A percentile compares a stretch with the other conserved stretches of the same genome.
Conservation (phyloP, 805 yeast species). For the Saccharomyces mikatae region DNA sequence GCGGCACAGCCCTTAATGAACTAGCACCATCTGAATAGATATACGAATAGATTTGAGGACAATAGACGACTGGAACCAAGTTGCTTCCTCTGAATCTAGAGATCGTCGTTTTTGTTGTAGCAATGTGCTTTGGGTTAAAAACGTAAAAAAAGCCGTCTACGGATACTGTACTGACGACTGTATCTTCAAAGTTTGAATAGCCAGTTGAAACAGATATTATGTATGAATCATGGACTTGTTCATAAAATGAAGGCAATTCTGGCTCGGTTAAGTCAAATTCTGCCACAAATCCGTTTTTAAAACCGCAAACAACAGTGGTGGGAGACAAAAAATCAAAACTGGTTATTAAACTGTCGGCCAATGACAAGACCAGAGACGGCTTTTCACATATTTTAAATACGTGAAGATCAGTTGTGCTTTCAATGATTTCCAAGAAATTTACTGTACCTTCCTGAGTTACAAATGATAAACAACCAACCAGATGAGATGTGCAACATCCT, state of each 20-base stretch:
- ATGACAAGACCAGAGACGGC: conserved; percentile 22
- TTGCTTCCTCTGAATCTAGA: conserved; percentile 30
- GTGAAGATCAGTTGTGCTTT: neutral
- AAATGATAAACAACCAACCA: conserved; percentile 42
- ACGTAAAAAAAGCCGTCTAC: conserved; percentile 37
- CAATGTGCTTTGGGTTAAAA: conserved; percentile 31
- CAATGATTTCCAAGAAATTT: conserved; percentile 38
- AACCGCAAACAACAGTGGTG: conserved; percentile 46
- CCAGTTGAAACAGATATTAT: conserved; percentile 32
- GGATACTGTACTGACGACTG: conserved; percentile 30
- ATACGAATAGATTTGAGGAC: conserved; percentile 32
- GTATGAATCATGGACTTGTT: conserved; percentile 34
- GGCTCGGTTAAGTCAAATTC: conserved; percentile 39
- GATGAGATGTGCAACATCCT: conserved; percentile 17
- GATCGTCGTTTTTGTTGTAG: conserved; percentile 24
- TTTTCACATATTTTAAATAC: conserved; percentile 7
- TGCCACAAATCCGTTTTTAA: conserved; percentile 49
- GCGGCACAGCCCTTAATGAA: conserved; percentile 31
- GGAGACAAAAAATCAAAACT: conserved; percentile 41
- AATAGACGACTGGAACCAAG: conserved; percentile 23
- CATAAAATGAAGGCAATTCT: conserved; percentile 31
- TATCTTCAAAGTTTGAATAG: conserved; percentile 30
- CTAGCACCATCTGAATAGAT: conserved; percentile 37
- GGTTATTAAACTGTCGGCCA: conserved; percentile 33
- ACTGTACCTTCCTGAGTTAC: conserved; percentile 51